phyloP scores from a whole-genome alignment of 2,329 filamentous ascomycete species.

The Botryotinia calthae region DNA sequence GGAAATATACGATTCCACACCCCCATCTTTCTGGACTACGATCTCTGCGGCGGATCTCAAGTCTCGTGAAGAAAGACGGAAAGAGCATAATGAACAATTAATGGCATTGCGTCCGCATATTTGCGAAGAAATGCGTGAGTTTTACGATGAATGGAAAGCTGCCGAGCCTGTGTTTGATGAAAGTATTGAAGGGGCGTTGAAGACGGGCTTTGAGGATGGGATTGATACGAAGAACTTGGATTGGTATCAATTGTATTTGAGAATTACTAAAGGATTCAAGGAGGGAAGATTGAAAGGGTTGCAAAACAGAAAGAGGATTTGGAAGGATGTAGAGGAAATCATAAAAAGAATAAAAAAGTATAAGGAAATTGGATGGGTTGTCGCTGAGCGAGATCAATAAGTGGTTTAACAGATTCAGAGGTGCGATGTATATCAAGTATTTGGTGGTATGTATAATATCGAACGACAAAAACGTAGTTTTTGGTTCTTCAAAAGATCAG shows the following conservation, averaged over 20 bases:
- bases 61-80: background rate
- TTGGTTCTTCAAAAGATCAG: fast-evolving
- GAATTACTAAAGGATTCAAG: constrained; percentile 28
- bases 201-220: background rate
- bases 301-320: constrained; percentile 33
- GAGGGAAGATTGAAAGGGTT: constrained; percentile 30
- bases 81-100: background rate
- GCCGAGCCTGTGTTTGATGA: constrained; percentile 5
- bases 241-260: constrained; percentile 30
- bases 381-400: background rate
- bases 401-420: background rate
- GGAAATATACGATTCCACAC: constrained; percentile 23
- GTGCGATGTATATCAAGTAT: background rate
- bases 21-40: constrained; percentile 14
- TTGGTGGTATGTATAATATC: too few relatives aligned
- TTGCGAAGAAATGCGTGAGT: background rate
- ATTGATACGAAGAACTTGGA: constrained; percentile 26
- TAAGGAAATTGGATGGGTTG: background rate
- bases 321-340: constrained; percentile 30
- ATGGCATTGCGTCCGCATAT: background rate
- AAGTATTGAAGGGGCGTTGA: background rate
- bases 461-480: background rate
- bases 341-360: constrained; percentile 6
- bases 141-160: constrained; percentile 9
- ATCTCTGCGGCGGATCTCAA: background rate